Evolutionary conservation across 2,329 filamentous ascomycete species (phyloP), one percentile per base, ranked within the genome.

Genomic region (Teratosphaeria nubilosa): DNA sequence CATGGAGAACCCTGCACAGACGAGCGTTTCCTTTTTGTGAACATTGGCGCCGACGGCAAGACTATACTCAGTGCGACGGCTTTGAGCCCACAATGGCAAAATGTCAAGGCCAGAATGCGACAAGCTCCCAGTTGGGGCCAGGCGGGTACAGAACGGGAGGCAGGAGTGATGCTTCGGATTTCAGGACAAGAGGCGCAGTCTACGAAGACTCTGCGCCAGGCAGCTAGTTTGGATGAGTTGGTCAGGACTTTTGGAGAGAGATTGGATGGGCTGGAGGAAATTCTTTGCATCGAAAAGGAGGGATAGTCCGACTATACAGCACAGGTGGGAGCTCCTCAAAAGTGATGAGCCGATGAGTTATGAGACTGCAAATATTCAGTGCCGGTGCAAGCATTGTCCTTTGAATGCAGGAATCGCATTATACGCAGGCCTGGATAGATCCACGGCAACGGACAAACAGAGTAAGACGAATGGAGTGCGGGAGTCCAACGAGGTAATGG

Each of bases 61-160:
- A 76, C 74, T 1, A 82, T 97, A 0, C 76, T 82, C 0, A 84
- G 83, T 58, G 87, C 88, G 1, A 84, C 87, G 50, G 91, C 86
- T 61, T 75, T 96, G 13, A 87, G 84, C 9, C 76, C 85, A 0
- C 82, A 86, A 54, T 97, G 92, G 86, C 84, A 87, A 66, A 78
- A 86, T 14, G 74, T 83, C 34, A 73, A 75, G 16, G 79, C 80
- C 0, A 73, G 74, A 10, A 73, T 87, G 10, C 74, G 76, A 7
- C 76, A 77, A 10, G 86, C 86, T 16, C 86, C 86, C 1, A 86
- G 82, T 1, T 87, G 84, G 69, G 82, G 82, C 51, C 78, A 77
- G 51, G 76, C 73, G 27, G 82, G 84, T 63, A 68, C 60, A 20
- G 66, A 63, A 31, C 70, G 63, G 13, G 71, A 73, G 34, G 74